Evolutionary conservation across 148 eudicot species (phyloP), one percentile per base, ranked within the genome.

Genomic region (Limonium bicolor): DNA sequence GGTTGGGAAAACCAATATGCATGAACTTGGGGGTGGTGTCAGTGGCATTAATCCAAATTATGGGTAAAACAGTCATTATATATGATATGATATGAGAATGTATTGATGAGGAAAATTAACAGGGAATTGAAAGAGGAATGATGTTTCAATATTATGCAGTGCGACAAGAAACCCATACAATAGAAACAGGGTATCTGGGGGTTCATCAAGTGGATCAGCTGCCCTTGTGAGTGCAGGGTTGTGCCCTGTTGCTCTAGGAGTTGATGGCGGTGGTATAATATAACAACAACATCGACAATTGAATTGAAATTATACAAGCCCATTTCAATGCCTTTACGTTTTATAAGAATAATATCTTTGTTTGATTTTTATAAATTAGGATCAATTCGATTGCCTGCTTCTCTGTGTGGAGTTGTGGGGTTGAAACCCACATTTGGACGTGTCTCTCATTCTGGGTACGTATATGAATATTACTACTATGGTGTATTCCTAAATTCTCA

Each of bases 211-310:
- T 73, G 99, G 99, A 42, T 92, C 99, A 39, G 99, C 95, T 30
- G 81, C 95, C 17, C 87, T 92, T 26, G 99, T 92, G 14, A 66
- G 76, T 46, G 77, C 99, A 47, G 99, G 99, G 35, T 52, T 92
- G 56, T 92, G 99, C 70, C 99, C 99, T 54, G 72, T 66, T 36
- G 82, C 99, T 20, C 94, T 92, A 40, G 99, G 95, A 50, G 94
- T 92, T 57, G 99, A 92, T 56, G 99, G 99, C n/a, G 99, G 95
- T 50, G 99, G 99, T 90, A 73, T n/a, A n/a, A n/a, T n/a, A n/a
- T n/a, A n/a, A n/a, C n/a, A 50, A n/a, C n/a, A n/a, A n/a, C n/a
- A n/a, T n/a, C n/a, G n/a, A n/a, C n/a, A n/a, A n/a, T n/a, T n/a
- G n/a, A n/a, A n/a, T n/a, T n/a, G n/a, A n/a, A n/a, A n/a, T n/a